Base-by-base conservation (phyloP, 2,329 filamentous ascomycete genomes). In the Dactylellina parvicollis region DNA sequence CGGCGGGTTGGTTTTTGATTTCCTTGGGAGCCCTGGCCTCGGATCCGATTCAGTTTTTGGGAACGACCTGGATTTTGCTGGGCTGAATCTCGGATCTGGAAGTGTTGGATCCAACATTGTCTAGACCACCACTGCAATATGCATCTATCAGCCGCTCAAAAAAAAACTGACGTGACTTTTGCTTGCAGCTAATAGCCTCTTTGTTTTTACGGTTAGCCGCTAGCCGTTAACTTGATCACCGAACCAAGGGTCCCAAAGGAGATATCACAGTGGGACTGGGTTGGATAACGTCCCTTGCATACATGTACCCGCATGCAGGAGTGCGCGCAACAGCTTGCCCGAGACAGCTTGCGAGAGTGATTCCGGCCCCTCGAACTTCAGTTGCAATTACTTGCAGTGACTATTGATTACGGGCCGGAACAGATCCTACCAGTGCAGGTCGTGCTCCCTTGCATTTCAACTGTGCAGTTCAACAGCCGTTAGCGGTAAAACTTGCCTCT, bases 61-160 rank as follows among this genome's bases (percentile, higher is more conserved):
- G n/a, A 34, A 34, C 8, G 40, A 20, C 22, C 40, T 20, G 20
- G 44, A 9, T 10, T 14, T 49, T 7, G 12, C n/a, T n/a, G n/a
- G n/a, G 22, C 44, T 28, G 7, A 2, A 49, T 8, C 44, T 24
- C 4, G 14, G 8, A 42, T n/a, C 30, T 32, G 30, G 24, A 52
- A 52, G 47, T 40, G 52, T 56, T 56, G 52, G 52, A 40, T 56
- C 52, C 34, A 55, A 56, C 34, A 26, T 32, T 20, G 32, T 56
- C 32, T 42, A 32, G 32, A 40, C 52, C 20, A 24, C 12, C 20
- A 22, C 9, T 20, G 4, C 16, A 10, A 28, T n/a, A n/a, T 28
- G 52, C 12, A 56, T 26, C 32, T 40, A 40, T 16, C 32, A 56
- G 32, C 18, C 9, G 20, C 32, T 16, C 9, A 4, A 26, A n/a